Conservation (phyloP, 2,329 filamentous ascomycete species). For the Ceratocystis eucalypticola region DNA sequence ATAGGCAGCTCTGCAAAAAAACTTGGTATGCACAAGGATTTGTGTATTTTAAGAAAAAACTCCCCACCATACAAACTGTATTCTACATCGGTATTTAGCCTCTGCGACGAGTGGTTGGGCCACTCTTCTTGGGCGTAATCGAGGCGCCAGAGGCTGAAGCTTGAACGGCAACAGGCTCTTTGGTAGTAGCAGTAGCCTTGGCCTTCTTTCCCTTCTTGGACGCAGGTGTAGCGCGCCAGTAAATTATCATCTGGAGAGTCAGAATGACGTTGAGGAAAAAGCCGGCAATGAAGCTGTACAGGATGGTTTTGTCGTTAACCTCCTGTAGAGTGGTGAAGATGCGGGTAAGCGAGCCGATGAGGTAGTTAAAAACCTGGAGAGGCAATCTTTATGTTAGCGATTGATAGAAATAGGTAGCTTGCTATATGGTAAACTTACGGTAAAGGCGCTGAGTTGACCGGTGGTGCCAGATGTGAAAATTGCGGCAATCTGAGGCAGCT, state of each 20-base stretch:
- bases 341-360: conserved; percentile 77
- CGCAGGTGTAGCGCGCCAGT: conserved; percentile 60
- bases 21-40: neutral
- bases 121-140: conserved; percentile 29
- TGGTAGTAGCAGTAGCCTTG: conserved; percentile 21
- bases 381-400: neutral
- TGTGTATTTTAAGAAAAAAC: neutral
- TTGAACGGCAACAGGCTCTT: conserved; percentile 19
- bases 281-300: conserved; percentile 86
- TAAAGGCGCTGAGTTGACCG: conserved; percentile 90
- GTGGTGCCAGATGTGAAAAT: conserved; percentile 78
- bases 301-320: conserved; percentile 89
- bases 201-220: conserved; percentile 31
- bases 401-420: neutral
- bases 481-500: conserved; percentile 82
- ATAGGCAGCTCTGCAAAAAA: neutral
- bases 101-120: conserved; percentile 32
- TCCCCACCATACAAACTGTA: neutral
- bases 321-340: conserved; percentile 98
- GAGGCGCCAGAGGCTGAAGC: conserved; percentile 24
- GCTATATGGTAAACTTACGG: conserved; percentile 46
- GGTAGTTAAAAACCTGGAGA: conserved; percentile 88
- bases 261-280: conserved; percentile 82
- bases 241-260: conserved; percentile 83
- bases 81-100: conserved; percentile 24